Conservation (phyloP, 2,329 filamentous ascomycete species). For the Colletotrichum phormii region DNA sequence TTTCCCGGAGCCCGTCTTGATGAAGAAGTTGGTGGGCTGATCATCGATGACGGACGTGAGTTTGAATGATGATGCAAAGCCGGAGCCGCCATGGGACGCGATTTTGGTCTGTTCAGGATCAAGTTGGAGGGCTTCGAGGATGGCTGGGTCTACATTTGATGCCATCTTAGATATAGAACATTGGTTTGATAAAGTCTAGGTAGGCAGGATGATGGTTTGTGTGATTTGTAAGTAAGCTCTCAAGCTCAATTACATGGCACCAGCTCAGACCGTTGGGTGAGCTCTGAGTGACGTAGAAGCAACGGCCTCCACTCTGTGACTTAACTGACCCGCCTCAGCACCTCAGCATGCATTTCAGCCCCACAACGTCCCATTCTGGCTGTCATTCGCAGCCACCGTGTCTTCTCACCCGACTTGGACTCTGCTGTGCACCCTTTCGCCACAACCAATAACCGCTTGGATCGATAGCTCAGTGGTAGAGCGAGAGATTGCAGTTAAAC, state of each 20-base stretch:
- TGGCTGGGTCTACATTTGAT: conserved; percentile 69
- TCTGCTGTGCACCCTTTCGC: fast-evolving
- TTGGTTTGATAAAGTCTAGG: not conserved
- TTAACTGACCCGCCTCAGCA: not conserved
- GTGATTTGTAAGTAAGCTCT: not conserved
- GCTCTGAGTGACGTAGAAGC: conserved; percentile 28
- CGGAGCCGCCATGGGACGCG: conserved; percentile 72
- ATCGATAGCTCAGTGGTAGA: conserved; percentile 38
- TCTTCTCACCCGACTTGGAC: not conserved
- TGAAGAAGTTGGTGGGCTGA: conserved; percentile 70
- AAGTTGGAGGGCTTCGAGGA: conserved; percentile 70
- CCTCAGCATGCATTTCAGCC: conserved; percentile 5
- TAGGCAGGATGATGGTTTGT: not conserved
- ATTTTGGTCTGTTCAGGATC: conserved; percentile 66
- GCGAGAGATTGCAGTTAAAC: conserved; percentile 35
- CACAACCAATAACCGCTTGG: not conserved
- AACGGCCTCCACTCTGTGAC: conserved; percentile 14
- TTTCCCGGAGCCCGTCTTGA: conserved; percentile 75
- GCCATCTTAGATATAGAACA: conserved; percentile 1
- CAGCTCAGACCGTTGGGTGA: conserved; percentile 17
- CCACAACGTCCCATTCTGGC: conserved; percentile 15
- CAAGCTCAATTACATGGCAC: not conserved
- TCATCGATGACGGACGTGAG: conserved; percentile 59
- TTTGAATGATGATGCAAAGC: conserved; percentile 76
- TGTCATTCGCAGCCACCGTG: conserved; percentile 10